A percentile compares a stretch with the other conserved stretches of the same genome.
phyloP scores from a whole-genome alignment of 2,329 filamentous ascomycete genomes.

The Fusarium aywerte region DNA sequence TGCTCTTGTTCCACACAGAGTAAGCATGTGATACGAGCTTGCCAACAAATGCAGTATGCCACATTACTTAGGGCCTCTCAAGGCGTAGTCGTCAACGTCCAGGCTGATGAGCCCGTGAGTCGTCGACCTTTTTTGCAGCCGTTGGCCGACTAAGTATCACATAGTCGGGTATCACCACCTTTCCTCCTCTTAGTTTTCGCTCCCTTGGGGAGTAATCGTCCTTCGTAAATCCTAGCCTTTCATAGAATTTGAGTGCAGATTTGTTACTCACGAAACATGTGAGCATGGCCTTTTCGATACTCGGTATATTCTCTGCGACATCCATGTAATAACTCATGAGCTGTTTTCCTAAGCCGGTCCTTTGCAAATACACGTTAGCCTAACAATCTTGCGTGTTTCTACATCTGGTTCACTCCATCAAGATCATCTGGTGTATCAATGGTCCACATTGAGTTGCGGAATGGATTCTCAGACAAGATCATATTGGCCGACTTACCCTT shows the following conservation, averaged over 20 bases:
- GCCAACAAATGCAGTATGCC: background rate
- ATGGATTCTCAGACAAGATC: background rate
- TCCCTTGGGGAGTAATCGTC: slow-evolving; percentile 67
- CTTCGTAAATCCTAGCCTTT: slow-evolving; percentile 64
- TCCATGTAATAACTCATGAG: slow-evolving; percentile 67
- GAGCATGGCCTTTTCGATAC: slow-evolving; percentile 75
- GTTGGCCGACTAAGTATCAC: slow-evolving; percentile 67
- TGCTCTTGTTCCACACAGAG: background rate
- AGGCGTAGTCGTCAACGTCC: background rate
- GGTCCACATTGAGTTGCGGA: slow-evolving; percentile 8
- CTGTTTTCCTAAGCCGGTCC: slow-evolving; percentile 70
- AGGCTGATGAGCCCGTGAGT: slow-evolving; percentile 26
- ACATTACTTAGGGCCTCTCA: background rate
- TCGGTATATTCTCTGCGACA: slow-evolving; percentile 64
- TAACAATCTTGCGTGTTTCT: slow-evolving; percentile 8
- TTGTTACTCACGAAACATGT: slow-evolving; percentile 75
- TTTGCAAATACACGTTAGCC: slow-evolving; percentile 46
- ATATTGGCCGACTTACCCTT: slow-evolving; percentile 57
- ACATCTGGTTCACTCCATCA: background rate
- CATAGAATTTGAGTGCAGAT: slow-evolving; percentile 69
- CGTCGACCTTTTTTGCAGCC: slow-evolving; percentile 15
- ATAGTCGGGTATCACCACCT: slow-evolving; percentile 66
- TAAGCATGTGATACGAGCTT: background rate
- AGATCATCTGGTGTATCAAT: background rate
- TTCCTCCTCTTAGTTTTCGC: slow-evolving; percentile 64